Evolutionary conservation across 2,329 filamentous ascomycete genomes (phyloP).

Genomic region (Epichloe uncinata): DNA sequence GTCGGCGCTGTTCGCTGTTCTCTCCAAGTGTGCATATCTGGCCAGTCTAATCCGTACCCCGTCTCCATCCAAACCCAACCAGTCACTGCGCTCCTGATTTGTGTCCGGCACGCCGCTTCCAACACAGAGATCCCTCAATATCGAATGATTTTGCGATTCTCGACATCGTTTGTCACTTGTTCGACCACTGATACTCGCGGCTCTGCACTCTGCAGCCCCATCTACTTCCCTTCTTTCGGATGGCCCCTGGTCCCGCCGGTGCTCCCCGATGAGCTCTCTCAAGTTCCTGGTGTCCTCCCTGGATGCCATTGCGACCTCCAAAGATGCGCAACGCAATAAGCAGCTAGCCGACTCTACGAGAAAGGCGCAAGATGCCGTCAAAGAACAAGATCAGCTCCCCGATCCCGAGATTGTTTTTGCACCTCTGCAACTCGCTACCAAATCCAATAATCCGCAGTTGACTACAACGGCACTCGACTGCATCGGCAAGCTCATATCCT

Average conservation of each 20-base stretch:
- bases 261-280: conserved; percentile 73
- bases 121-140: background rate
- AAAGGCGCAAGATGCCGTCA: conserved; percentile 73
- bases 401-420: conserved; percentile 87
- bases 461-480: conserved; percentile 89
- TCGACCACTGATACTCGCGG: background rate
- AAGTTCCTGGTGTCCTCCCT: conserved; percentile 92
- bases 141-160: background rate
- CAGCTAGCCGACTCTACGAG: conserved; percentile 71
- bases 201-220: background rate
- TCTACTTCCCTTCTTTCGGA: conserved; percentile 19
- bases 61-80: background rate
- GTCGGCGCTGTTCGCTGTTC: background rate
- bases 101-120: background rate
- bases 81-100: background rate
- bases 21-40: background rate
- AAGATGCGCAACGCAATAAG: conserved; percentile 79
- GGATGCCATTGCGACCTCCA: conserved; percentile 81
- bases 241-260: conserved; percentile 28
- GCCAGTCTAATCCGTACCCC: background rate
- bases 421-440: conserved; percentile 79
- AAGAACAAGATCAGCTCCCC: conserved; percentile 69
- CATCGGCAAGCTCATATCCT: conserved; percentile 97
- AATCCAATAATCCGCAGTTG: conserved; percentile 70
- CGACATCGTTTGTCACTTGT: background rate